phyloP scores from a whole-genome alignment of 2,329 filamentous ascomycete genomes.

The Trichoderma sp. region DNA sequence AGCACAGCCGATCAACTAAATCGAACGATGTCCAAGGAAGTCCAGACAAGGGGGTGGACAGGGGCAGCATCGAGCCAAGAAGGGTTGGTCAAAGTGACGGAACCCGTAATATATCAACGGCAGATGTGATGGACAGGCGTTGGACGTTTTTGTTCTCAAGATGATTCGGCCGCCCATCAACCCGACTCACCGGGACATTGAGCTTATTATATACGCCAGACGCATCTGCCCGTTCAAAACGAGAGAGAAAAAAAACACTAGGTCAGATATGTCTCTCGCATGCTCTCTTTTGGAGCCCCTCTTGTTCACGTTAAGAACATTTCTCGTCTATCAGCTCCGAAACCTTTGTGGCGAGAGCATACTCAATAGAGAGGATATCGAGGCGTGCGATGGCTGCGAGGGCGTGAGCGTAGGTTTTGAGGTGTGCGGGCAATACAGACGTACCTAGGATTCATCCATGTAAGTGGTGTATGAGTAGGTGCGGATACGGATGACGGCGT shows the following conservation, averaged over 20 bases:
- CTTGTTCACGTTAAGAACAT: neutral
- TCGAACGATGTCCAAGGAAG: conserved; percentile 9
- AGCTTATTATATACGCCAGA: conserved; percentile 11
- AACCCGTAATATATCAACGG: conserved; percentile 15
- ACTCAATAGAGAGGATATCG: neutral
- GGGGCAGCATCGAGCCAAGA: neutral
- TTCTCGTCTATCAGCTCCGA: neutral
- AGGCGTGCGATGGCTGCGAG: neutral
- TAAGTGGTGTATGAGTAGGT: neutral
- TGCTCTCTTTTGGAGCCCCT: neutral
- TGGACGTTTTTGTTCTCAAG: neutral
- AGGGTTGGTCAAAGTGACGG: conserved; percentile 6
- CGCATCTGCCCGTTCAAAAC: neutral
- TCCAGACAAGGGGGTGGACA: conserved; percentile 1
- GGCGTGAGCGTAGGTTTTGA: neutral
- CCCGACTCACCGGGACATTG: conserved; percentile 16
- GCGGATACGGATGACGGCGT: conserved; percentile 23
- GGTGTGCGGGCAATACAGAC: neutral
- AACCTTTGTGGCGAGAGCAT: conserved; percentile 1
- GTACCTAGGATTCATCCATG: neutral
- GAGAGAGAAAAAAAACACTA: neutral
- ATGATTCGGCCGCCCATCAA: conserved; percentile 6
- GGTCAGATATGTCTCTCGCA: neutral
- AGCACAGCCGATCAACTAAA: conserved; percentile 16
- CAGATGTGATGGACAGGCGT: conserved; percentile 1